These are phyloP conservation scores for Candida glaebosa DNA, from an alignment of 805 yeast genomes.

Conservation along the genomic window DNA sequence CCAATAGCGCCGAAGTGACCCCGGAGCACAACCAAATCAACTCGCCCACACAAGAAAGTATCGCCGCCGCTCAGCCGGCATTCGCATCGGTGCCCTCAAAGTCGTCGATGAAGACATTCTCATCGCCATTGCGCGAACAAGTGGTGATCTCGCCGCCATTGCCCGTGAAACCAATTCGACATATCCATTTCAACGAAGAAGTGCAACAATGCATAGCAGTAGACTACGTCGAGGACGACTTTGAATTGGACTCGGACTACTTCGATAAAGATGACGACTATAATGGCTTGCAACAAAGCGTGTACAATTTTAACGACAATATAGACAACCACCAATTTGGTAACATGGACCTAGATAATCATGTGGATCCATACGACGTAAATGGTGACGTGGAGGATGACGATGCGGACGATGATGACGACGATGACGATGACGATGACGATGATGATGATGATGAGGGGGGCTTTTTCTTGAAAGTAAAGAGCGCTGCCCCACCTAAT, in stretches of 20 bases:
- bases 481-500: constrained; percentile 20
- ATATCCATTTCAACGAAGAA: constrained; percentile 87
- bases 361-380: background rate
- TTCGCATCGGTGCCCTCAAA: constrained; percentile 1
- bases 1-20: constrained; percentile 1
- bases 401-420: constrained; percentile 26
- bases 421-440: constrained; percentile 31
- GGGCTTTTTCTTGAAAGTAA: constrained; percentile 62
- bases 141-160: background rate
- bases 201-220: constrained; percentile 93
- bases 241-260: constrained; percentile 20
- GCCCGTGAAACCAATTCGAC: constrained; percentile 46
- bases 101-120: background rate
- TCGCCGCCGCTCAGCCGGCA: background rate
- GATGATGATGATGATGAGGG: constrained; percentile 60
- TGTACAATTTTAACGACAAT: constrained; percentile 7
- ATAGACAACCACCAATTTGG: background rate
- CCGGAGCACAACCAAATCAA: background rate
- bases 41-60: background rate
- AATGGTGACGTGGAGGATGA: constrained; percentile 11
- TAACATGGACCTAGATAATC: constrained; percentile 6
- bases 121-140: constrained; percentile 1
- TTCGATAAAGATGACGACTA: constrained; percentile 35
- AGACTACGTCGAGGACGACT: constrained; percentile 30
- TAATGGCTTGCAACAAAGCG: constrained; percentile 8